These are phyloP conservation scores for Syzygium oleosum DNA, from an alignment of 345 rosid genomes.

Conservation along the genomic window DNA sequence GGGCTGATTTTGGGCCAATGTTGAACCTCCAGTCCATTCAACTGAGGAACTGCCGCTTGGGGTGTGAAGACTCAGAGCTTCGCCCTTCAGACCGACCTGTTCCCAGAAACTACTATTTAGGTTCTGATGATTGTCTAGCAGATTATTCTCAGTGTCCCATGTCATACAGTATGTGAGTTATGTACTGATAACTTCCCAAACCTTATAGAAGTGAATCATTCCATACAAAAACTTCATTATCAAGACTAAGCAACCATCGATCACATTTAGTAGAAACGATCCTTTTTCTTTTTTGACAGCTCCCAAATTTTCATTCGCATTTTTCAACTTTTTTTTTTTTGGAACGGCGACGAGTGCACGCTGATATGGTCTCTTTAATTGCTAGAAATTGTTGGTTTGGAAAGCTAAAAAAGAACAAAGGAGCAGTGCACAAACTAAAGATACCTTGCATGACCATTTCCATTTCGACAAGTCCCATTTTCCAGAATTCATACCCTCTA, in stretches of 20 bases:
- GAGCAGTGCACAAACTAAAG: background rate
- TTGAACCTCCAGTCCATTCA: slow-evolving; percentile 21
- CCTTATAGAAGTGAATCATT: background rate
- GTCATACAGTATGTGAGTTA: background rate
- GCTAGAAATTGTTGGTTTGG: background rate
- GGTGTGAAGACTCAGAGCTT: slow-evolving; percentile 21
- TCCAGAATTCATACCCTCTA: slow-evolving; percentile 12
- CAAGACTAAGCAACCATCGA: background rate
- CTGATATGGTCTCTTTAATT: background rate
- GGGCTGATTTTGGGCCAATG: slow-evolving; percentile 5
- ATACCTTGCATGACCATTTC: slow-evolving; percentile 16
- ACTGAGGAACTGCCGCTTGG: slow-evolving; percentile 12
- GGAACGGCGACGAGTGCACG: background rate
- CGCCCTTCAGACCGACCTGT: slow-evolving; percentile 38
- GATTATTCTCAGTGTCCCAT: background rate
- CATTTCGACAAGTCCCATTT: slow-evolving; percentile 12
- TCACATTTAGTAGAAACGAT: background rate
- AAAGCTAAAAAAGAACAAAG: background rate
- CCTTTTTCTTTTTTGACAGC: background rate
- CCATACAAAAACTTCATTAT: background rate
- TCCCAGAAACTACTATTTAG: background rate
- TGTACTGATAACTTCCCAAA: background rate
- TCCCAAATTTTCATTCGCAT: background rate
- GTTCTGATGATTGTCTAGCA: background rate
- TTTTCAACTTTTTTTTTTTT: background rate